Conservation (phyloP, 164 flowering plant species). For the Hamamelis virginiana region DNA sequence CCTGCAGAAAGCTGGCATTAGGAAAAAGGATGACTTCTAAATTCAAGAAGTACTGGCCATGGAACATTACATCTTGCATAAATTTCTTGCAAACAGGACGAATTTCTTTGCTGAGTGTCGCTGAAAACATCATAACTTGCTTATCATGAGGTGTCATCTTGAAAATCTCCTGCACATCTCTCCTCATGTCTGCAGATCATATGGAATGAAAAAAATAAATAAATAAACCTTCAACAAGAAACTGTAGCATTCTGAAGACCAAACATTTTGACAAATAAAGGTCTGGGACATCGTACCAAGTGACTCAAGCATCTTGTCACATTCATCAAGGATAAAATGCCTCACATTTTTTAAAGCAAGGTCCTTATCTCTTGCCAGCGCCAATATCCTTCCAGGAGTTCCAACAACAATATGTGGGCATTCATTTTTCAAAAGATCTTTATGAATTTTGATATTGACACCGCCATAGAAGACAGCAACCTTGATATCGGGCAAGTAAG, state of each 20-base stretch:
- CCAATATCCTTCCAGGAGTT: constrained; percentile 92
- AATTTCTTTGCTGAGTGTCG: constrained; percentile 98
- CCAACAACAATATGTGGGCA: constrained; percentile 99
- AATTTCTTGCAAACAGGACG: constrained; percentile 99
- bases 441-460: constrained; percentile 79
- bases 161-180: constrained; percentile 96
- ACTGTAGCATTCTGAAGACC: not conserved
- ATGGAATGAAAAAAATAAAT: not conserved
- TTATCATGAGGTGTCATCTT: constrained; percentile 99
- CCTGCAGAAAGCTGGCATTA: constrained; percentile 33
- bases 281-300: constrained; percentile 21
- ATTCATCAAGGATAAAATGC: constrained; percentile 96
- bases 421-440: constrained; percentile 88
- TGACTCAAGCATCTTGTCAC: constrained; percentile 99
- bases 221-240: not conserved
- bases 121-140: constrained; percentile 99
- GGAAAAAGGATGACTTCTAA: constrained; percentile 45
- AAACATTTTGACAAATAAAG: not conserved
- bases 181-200: constrained; percentile 81
- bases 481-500: constrained; percentile 80
- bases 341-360: constrained; percentile 87
- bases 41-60: constrained; percentile 55
- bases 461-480: constrained; percentile 98
- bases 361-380: constrained; percentile 88
- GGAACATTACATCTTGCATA: constrained; percentile 99